Base-by-base conservation (phyloP, 164 flowering plant species). In the Echeveria elegans region DNA sequence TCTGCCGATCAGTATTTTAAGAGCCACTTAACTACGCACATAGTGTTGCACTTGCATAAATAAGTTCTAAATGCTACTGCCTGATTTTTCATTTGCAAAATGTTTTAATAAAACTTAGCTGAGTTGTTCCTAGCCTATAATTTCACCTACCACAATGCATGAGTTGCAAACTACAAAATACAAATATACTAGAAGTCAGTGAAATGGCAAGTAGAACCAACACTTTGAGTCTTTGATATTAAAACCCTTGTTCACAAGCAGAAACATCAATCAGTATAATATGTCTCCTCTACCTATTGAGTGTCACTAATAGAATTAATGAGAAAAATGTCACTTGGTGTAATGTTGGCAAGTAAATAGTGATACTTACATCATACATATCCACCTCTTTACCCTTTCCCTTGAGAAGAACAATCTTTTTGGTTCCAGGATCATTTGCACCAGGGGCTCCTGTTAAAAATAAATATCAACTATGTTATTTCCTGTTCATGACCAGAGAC, bases 351-450 rank as follows among this genome's bases (percentile, higher is more conserved):
- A n/a, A 56, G 61, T 28, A 56, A 6, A 47, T 8, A 30, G 37
- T 41, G 26, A 67, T 10, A 38, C 84, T 81, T 74, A 86, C 98
- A 72, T 77, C 66, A 71, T 83, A 53, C 68, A 75, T 78, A 11
- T 56, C 32, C 14, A 26, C 7, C 47, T 87, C 96, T 71, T 78
- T 83, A 66, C 83, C 92, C 78, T 85, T 89, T 68, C 92, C 98
- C 79, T 89, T 92, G 69, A 88, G 68, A 66, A 89, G 88, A 70
- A 87, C 52, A 28, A 88, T 68, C 72, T 80, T 43, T 15, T 43
- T 43, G 47, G 47, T 16, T 16, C 0, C 47, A 43, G 47, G 18
- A 18, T 43, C 47, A 43, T 34, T 34, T 34, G 37, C 37, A 34
- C 37, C 47, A 43, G n/a, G 18, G 3, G 47, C 1, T 43, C 47